Conservation (phyloP, 2,329 filamentous ascomycete genomes). For the Penicillium crustosum region DNA sequence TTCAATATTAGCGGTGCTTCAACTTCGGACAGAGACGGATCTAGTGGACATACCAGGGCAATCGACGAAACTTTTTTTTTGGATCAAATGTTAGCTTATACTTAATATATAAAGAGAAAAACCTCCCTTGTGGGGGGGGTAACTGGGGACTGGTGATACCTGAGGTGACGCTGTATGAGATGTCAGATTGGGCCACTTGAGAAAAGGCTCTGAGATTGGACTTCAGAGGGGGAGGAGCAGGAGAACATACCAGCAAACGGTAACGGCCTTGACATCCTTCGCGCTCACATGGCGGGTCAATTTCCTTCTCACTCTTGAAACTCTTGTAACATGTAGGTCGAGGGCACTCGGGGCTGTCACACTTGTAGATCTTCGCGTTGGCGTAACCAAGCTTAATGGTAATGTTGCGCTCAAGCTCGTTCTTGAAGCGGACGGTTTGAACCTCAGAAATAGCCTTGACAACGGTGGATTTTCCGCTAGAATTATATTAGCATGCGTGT, state of each 20-base stretch:
- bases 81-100: conserved; percentile 12
- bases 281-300: conserved; percentile 92
- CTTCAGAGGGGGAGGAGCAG: not conserved
- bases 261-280: conserved; percentile 88
- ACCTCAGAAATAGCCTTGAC: conserved; percentile 99
- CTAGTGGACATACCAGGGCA: conserved; percentile 63
- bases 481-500: not conserved
- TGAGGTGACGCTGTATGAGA: conserved; percentile 7
- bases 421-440: conserved; percentile 99
- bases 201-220: not conserved
- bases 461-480: conserved; percentile 86
- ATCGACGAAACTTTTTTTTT: conserved; percentile 75
- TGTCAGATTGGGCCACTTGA: conserved; percentile 1
- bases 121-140: not conserved
- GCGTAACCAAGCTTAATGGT: conserved; percentile 99
- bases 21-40: not conserved
- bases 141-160: conserved; percentile 1
- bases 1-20: conserved; percentile 1
- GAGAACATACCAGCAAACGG: conserved; percentile 88
- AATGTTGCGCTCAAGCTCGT: conserved; percentile 98
- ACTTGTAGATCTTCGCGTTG: conserved; percentile 99
- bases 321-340: conserved; percentile 93
- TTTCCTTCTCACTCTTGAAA: conserved; percentile 98
- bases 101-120: not conserved
- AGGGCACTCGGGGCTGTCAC: conserved; percentile 86